Conservation (phyloP, 2,329 filamentous ascomycete species). For the Sclerotinia trifoliorum region DNA sequence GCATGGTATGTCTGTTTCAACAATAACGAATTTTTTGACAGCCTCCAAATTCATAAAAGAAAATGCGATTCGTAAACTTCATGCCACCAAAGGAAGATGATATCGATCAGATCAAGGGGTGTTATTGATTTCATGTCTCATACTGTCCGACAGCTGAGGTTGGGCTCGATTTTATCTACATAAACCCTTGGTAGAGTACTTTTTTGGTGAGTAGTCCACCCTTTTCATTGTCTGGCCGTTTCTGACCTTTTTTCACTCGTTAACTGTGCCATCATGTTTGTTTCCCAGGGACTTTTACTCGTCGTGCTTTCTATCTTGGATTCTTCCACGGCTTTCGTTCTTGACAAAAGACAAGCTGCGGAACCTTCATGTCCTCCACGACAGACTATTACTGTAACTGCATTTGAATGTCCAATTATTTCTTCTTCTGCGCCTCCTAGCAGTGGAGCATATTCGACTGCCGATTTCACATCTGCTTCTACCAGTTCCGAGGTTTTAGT, state of each 20-base stretch:
- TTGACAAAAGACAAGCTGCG: conserved; percentile 5
- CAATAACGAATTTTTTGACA: not conserved
- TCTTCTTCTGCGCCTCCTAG: not conserved
- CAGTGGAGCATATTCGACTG: conserved; percentile 10
- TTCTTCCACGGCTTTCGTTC: conserved; percentile 1
- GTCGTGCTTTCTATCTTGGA: conserved; percentile 10
- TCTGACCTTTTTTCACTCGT: not conserved
- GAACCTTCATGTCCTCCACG: not conserved
- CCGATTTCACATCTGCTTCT: not conserved
- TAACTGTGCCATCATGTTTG: conserved; percentile 8
- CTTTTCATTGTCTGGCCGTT: not conserved
- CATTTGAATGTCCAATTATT: conserved; percentile 1
- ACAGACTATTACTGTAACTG: conserved; percentile 15
- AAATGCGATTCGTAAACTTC: not conserved
- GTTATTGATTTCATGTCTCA: conserved; percentile 15
- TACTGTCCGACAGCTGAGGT: not conserved
- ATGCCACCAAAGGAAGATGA: not conserved
- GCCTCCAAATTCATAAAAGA: not conserved
- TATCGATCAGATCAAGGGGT: not conserved
- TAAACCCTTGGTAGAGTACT: not conserved
- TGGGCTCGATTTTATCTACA: not conserved
- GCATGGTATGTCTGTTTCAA: not conserved
- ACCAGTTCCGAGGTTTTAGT: not conserved
- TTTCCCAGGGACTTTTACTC: not conserved
- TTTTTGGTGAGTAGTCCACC: not conserved